Evolutionary conservation across 2,329 filamentous ascomycete species (phyloP).

Genomic region (Fusarium poae): DNA sequence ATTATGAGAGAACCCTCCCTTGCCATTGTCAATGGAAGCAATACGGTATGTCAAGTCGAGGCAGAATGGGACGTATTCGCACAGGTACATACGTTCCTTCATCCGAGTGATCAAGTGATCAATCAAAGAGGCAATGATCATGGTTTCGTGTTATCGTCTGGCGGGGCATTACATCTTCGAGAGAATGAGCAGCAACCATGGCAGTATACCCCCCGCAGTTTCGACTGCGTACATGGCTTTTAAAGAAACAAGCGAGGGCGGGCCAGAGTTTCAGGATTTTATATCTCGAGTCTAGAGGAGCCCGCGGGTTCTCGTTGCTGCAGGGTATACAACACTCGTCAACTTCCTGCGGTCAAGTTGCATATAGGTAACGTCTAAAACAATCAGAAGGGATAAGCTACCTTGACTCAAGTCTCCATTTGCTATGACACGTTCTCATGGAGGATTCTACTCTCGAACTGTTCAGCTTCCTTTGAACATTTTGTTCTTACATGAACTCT

Average conservation of each 20-base stretch:
- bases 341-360: background rate
- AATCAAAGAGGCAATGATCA: background rate
- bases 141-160: no score
- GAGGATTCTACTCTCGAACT: background rate
- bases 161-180: no score
- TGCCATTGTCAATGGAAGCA: background rate
- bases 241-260: background rate
- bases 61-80: background rate
- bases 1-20: background rate
- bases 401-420: background rate
- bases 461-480: background rate
- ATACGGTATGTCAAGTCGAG: background rate
- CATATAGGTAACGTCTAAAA: background rate
- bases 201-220: no score
- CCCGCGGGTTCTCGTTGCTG: background rate
- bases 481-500: background rate
- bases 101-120: background rate
- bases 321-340: background rate
- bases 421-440: background rate
- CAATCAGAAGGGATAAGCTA: background rate
- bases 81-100: background rate
- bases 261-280: background rate
- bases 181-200: no score
- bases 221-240: no score
- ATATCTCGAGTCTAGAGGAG: background rate